phyloP scores from a whole-genome alignment of 139 green algal genomes.

The Marvania coccoides region DNA sequence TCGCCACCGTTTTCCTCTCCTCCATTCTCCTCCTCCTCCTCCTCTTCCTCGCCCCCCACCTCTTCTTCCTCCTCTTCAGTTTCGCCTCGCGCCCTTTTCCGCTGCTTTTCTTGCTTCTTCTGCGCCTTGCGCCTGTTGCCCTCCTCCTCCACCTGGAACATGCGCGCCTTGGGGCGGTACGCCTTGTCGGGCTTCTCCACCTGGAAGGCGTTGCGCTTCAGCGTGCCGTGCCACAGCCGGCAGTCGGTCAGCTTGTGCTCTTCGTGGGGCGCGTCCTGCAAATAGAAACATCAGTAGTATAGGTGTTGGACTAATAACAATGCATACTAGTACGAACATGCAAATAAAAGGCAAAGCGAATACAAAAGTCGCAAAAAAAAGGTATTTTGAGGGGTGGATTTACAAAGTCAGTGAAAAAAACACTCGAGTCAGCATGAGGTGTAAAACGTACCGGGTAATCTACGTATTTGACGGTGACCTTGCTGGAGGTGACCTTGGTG shows the following conservation, averaged over 20 bases:
- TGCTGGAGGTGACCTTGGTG: not conserved
- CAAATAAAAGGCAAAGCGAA: no score
- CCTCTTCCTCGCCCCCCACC: not conserved
- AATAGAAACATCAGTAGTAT: no score
- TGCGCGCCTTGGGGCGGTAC: not conserved
- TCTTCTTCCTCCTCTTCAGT: not conserved
- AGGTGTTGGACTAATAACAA: no score
- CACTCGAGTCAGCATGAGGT: no score
- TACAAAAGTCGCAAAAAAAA: no score
- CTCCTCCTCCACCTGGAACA: not conserved
- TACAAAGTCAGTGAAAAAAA: no score
- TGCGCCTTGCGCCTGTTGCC: not conserved
- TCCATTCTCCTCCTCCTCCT: not conserved
- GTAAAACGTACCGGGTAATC: not conserved
- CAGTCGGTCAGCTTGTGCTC: not conserved
- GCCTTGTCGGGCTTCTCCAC: not conserved
- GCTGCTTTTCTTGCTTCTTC: not conserved
- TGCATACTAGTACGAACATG: no score
- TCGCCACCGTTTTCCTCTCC: not conserved
- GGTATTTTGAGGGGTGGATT: no score
- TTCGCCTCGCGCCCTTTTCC: not conserved
- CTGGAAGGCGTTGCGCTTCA: not conserved
- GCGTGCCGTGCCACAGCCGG: not conserved
- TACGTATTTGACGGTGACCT: not conserved
- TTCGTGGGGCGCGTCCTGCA: no score